Base-by-base conservation (phyloP, 345 rosid species). In the Viola odorata region DNA sequence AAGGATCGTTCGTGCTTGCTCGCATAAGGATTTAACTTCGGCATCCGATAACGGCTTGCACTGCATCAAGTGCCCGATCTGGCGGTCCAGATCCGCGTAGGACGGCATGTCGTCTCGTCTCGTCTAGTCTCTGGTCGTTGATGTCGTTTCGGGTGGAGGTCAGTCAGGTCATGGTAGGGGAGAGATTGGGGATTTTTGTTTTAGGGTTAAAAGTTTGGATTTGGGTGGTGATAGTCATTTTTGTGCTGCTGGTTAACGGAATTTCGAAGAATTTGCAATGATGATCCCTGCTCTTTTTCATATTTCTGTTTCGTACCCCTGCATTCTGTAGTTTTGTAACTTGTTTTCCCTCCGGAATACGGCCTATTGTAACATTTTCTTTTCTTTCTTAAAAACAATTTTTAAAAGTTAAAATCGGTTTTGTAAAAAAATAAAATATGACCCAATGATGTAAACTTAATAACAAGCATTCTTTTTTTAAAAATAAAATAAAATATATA, bases 1-100 rank as follows among this genome's bases (percentile, higher is more conserved):
- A 8, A 78, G 75, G 57, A 81, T 49, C 44, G 76, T 69, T 40
- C 78, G 61, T 1, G 82, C 85, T 59, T 78, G 78, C 60, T 81
- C 82, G 66, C 85, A 81, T 36, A 81, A 65, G 12, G 65, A 57
- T 69, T 70, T 81, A 50, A 81, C 80, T 61, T 72, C 72, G 8
- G 39, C 72, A 50, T 72, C 76, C 16, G 72, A 5, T 45, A 67
- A 48, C 6, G 72, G 76, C 64, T 62, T 72, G 67, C 76, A 67
- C 68, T 72, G 76, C 76, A 72, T 67, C 68, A 72, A 23, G 40
- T 72, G 76, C 68, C 62, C 68, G 71, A 72, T 72, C 76, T 72
- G 72, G 7, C 68, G 64, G 57, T 72, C 76, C 68, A 72, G 76
- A 67, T 62, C 72, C 49, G 50, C 61, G 15, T 62, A 63, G 41